phyloP scores from a whole-genome alignment of 2,329 filamentous ascomycete species.

The Sporothrix variecibatus region DNA sequence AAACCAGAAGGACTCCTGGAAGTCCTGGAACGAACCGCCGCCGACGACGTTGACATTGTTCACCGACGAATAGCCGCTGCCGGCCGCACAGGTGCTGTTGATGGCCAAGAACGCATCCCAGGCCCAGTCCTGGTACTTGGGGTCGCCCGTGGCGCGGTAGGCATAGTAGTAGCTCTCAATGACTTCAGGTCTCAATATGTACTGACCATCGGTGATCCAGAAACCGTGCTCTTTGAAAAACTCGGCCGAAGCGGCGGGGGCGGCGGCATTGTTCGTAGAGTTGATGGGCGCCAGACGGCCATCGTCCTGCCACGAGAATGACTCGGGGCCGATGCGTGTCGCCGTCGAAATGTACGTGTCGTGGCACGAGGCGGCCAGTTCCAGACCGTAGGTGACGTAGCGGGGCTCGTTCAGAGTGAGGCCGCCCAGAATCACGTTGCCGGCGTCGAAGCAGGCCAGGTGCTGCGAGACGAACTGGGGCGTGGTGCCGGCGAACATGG shows the following conservation, averaged over 20 bases:
- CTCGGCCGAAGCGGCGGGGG: conserved; percentile 48
- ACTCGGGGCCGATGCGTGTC: conserved; percentile 76
- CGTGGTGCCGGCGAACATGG: conserved; percentile 53
- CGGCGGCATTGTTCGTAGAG: conserved; percentile 44
- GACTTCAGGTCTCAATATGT: conserved; percentile 77
- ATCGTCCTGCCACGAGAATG: conserved; percentile 62
- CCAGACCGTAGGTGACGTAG: conserved; percentile 73
- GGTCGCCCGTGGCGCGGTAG: conserved; percentile 74
- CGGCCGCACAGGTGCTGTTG: conserved; percentile 61
- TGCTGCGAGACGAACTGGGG: conserved; percentile 52
- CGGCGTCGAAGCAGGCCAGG: conserved; percentile 79
- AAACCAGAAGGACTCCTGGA: conserved; percentile 86
- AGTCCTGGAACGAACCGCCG: conserved; percentile 65
- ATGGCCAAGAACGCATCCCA: conserved; percentile 77
- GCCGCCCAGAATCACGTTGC: conserved; percentile 82
- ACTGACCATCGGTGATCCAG: conserved; percentile 63
- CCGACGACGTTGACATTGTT: conserved; percentile 62
- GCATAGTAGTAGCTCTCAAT: conserved; percentile 87
- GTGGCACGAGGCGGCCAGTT: conserved; percentile 71
- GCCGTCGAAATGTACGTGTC: conserved; percentile 69
- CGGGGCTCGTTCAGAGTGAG: conserved; percentile 64
- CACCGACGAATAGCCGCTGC: conserved; percentile 68
- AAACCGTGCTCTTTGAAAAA: conserved; percentile 72
- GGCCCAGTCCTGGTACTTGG: conserved; percentile 78
- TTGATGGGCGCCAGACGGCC: conserved; percentile 38